Evolutionary conservation across 495 filamentous ascomycete genomes (phyloP).

Genomic region (Sphaerosporella brunnea): DNA sequence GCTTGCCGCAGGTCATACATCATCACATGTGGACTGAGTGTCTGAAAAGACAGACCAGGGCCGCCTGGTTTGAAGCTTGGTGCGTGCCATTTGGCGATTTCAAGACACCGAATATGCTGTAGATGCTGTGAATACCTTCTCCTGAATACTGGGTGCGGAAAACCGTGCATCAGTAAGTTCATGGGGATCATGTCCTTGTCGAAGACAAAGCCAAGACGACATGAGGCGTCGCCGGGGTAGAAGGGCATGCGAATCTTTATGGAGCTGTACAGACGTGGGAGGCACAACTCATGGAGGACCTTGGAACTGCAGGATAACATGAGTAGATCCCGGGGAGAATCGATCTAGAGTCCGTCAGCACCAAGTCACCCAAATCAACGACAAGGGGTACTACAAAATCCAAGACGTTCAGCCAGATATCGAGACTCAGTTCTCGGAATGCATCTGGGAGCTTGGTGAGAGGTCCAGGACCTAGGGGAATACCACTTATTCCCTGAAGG

Average conservation of each 20-base stretch:
- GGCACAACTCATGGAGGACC: conserved; percentile 7
- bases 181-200: not conserved
- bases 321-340: conserved; percentile 9
- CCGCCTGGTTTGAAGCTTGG: too few species aligned
- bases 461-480: too few species aligned
- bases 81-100: not conserved
- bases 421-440: not conserved
- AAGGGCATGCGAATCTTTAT: conserved; percentile 11
- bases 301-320: conserved; percentile 6
- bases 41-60: too few species aligned
- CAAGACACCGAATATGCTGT: not conserved
- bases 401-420: not conserved
- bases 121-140: too few species aligned
- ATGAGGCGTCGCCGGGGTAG: conserved; percentile 2
- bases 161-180: not conserved
- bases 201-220: not conserved
- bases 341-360: too few species aligned
- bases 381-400: not conserved
- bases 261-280: conserved; percentile 9
- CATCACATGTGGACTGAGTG: not conserved
- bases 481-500: not conserved
- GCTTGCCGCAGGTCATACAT: not conserved
- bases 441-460: not conserved
- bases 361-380: too few species aligned
- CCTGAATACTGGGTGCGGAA: too few species aligned